A percentile compares a stretch with the other conserved stretches of the same genome.
Evolutionary conservation across 148 eudicot species (phyloP).

Genomic region (Polygonum maritimum): DNA sequence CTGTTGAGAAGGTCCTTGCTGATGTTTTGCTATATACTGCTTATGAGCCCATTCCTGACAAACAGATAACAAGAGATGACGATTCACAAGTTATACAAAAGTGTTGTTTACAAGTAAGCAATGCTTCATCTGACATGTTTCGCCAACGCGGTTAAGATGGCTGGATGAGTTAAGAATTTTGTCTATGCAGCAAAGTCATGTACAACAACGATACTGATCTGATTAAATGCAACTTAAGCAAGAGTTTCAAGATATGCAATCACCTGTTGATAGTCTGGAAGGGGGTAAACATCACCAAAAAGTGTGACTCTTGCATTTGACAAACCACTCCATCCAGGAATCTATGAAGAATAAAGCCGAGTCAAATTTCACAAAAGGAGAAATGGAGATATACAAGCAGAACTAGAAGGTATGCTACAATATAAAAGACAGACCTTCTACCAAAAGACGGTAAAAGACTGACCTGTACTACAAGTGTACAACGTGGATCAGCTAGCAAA

Average conservation of each 20-base stretch:
- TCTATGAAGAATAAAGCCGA: constrained; percentile 40
- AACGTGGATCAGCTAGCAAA: constrained; percentile 82
- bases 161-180: neutral
- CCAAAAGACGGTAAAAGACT: neutral
- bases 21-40: constrained; percentile 84
- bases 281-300: constrained; percentile 87
- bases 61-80: neutral
- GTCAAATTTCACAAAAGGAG: constrained; percentile 14
- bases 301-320: constrained; percentile 97
- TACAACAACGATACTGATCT: neutral
- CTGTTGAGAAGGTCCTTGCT: constrained; percentile 96
- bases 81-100: neutral
- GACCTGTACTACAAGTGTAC: constrained; percentile 97
- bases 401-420: neutral
- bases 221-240: neutral
- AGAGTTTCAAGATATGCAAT: constrained; percentile 4
- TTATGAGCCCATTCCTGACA: constrained; percentile 94
- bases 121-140: neutral
- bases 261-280: constrained; percentile 89
- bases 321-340: constrained; percentile 99
- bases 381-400: neutral
- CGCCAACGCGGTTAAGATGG: neutral
- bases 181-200: neutral
- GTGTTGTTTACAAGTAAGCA: neutral
- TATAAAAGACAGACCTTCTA: neutral